phyloP scores from a whole-genome alignment of 140 eudicot genomes.

The Erigeron philadelphicus region DNA sequence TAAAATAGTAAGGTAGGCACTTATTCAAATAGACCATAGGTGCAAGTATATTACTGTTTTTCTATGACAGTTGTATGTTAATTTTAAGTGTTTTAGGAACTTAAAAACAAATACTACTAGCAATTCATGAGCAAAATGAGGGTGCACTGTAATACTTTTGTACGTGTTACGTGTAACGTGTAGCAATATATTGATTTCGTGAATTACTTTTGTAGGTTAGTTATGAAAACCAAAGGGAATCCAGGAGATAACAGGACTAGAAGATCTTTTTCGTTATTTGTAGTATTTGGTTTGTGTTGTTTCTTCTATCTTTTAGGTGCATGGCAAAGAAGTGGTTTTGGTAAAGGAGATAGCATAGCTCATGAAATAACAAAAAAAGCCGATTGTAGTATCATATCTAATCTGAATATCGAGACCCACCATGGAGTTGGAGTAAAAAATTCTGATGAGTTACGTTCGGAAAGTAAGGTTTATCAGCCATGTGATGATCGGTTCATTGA shows the following conservation, averaged over 20 bases:
- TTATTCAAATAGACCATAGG: no score
- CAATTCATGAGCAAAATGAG: not conserved
- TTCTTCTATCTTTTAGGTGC: slow-evolving; percentile 17
- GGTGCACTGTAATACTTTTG: not conserved
- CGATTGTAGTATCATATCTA: slow-evolving; percentile 11
- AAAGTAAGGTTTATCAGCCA: slow-evolving; percentile 3
- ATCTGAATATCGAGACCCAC: slow-evolving; percentile 16
- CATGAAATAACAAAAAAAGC: slow-evolving; percentile 18
- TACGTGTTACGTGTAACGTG: not conserved
- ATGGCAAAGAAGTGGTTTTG: slow-evolving; percentile 20
- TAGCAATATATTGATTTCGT: not conserved
- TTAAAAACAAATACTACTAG: not conserved
- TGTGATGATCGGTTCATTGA: slow-evolving; percentile 14
- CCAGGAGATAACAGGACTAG: slow-evolving; percentile 14
- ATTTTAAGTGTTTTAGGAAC: no score
- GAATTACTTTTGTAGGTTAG: not conserved
- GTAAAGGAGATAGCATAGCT: slow-evolving; percentile 20
- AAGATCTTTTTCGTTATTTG: slow-evolving; percentile 12
- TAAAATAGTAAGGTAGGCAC: no score
- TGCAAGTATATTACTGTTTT: no score
- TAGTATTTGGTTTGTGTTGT: slow-evolving; percentile 15
- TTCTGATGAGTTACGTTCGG: not conserved
- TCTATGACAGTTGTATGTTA: no score
- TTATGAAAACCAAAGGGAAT: slow-evolving; percentile 19
- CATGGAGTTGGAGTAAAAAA: slow-evolving; percentile 3